phyloP scores from a whole-genome alignment of 2,329 filamentous ascomycete genomes.

The Stylonectria norvegica region DNA sequence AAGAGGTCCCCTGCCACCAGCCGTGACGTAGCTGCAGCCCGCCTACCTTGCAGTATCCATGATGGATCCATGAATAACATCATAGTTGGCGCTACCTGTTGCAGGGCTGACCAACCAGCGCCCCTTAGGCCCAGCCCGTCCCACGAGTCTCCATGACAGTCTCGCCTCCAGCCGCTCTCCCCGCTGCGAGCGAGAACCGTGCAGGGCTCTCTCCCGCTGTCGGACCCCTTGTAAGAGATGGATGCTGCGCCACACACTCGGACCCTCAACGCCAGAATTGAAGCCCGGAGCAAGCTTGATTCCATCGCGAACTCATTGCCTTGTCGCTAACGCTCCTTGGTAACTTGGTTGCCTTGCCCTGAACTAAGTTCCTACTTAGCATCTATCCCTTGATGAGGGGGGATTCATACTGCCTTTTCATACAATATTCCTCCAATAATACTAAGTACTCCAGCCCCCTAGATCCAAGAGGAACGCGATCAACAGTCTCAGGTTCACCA shows the following conservation, averaged over 20 bases:
- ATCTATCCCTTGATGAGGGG: too few species aligned
- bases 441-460: too few species aligned
- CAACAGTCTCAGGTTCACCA: slow-evolving; percentile 22
- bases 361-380: too few species aligned
- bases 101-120: slow-evolving; percentile 12
- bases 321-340: too few species aligned
- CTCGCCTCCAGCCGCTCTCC: too few species aligned
- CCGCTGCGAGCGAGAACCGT: background rate
- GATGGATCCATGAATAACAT: too few species aligned
- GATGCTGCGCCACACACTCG: slow-evolving; percentile 21
- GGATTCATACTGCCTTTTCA: background rate
- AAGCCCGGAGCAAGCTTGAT: too few species aligned
- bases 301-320: too few species aligned
- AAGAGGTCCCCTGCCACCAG: background rate
- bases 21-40: slow-evolving; percentile 12
- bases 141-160: background rate
- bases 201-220: too few species aligned
- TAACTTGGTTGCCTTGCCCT: slow-evolving; percentile 4
- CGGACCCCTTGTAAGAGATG: too few species aligned
- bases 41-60: slow-evolving; percentile 2
- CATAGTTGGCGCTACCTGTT: slow-evolving; percentile 2
- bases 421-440: too few species aligned
- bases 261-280: too few species aligned
- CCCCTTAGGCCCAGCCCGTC: background rate
- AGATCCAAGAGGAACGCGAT: slow-evolving; percentile 10